phyloP scores from a whole-genome alignment of 176 grass and related monocot species.

The Sorghum bicolor region DNA sequence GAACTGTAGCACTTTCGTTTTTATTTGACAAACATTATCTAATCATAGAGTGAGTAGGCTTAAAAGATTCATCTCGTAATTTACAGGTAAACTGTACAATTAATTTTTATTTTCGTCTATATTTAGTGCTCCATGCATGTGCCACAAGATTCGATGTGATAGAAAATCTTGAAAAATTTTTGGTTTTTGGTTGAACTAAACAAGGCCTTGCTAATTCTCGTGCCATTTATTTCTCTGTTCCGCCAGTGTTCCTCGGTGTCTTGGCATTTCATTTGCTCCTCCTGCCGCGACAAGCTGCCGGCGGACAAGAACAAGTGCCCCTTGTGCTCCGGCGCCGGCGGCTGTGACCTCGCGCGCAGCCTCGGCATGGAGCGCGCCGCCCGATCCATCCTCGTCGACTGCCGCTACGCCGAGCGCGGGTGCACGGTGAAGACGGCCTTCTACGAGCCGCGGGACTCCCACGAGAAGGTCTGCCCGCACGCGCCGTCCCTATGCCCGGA shows the following conservation, averaged over 20 bases:
- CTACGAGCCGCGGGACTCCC: neutral
- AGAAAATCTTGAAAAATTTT: no score
- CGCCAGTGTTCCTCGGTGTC: neutral
- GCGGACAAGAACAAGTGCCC: neutral
- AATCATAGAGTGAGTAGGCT: no score
- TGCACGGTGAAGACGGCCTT: neutral
- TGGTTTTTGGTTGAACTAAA: no score
- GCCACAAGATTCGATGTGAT: no score
- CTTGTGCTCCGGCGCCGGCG: neutral
- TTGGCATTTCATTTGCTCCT: neutral
- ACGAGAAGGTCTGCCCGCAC: neutral
- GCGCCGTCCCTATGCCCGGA: neutral
- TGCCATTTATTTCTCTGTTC: neutral
- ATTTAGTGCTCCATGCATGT: no score
- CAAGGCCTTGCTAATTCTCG: neutral
- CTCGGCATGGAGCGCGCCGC: neutral
- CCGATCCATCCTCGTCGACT: neutral
- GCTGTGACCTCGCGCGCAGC: neutral
- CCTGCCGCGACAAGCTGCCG: neutral
- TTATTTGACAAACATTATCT: no score
- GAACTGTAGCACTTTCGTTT: no score
- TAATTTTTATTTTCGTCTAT: no score
- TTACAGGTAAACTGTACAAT: no score
- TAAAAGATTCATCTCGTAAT: no score
- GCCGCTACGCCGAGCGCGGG: neutral